Evolutionary conservation across 768 basidiomycete species (phyloP).

Genomic region (Suillus sp.): DNA sequence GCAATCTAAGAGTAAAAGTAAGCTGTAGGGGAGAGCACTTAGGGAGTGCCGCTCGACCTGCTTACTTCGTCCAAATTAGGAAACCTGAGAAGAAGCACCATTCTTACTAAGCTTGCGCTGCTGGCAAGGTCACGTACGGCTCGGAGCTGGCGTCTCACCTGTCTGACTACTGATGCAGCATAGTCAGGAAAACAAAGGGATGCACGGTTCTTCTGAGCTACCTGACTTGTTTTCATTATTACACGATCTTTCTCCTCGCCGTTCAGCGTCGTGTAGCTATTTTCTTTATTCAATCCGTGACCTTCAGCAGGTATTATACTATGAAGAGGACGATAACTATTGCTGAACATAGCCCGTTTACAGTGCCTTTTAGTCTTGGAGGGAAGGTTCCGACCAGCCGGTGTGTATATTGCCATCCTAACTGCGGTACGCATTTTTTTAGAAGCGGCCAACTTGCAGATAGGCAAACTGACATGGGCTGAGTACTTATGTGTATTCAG

Average conservation of each 20-base stretch:
- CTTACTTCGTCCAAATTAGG: constrained; percentile 5
- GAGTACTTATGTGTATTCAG: neutral
- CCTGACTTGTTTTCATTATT: neutral
- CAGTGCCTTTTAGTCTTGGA: neutral
- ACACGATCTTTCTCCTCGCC: neutral
- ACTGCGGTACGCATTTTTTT: neutral
- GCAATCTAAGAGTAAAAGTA: neutral
- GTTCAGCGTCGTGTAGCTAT: too few relatives aligned
- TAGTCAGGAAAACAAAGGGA: neutral
- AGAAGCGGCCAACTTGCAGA: too few relatives aligned
- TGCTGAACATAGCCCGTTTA: neutral
- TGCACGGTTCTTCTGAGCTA: neutral
- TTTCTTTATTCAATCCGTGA: neutral
- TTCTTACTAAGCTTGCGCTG: constrained; percentile 4
- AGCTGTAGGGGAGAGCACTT: constrained; percentile 5
- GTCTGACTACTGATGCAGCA: neutral
- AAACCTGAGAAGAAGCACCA: constrained; percentile 9
- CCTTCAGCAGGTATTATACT: neutral
- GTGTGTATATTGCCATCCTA: neutral
- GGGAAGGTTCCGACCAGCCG: neutral
- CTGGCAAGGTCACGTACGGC: neutral
- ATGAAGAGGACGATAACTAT: neutral
- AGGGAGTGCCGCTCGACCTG: neutral
- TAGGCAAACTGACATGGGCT: neutral
- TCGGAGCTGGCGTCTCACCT: too few relatives aligned